Percentiles rank a stretch among this genome's conserved stretches.
These are phyloP conservation scores for Porphyrellus cyaneotinctus DNA, from an alignment of 768 basidiomycete genomes.

Conservation along the genomic window DNA sequence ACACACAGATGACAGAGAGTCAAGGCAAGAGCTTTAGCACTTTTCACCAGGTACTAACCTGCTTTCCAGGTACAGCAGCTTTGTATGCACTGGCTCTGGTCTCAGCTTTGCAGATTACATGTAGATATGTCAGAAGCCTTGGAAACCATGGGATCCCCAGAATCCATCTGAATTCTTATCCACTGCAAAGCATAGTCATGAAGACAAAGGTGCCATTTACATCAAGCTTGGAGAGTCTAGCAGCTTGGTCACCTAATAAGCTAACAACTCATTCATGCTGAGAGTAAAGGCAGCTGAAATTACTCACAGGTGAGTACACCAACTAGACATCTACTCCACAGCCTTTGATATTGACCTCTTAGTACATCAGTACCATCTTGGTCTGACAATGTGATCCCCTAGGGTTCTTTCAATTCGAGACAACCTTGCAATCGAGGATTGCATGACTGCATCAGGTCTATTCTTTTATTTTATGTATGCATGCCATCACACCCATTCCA, in stretches of 20 bases:
- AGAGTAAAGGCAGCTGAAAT: conserved; percentile 95
- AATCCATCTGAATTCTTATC: conserved; percentile 67
- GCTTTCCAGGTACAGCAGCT: conserved; percentile 66
- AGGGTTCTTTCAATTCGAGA: too few species aligned
- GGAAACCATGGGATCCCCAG: conserved; percentile 77
- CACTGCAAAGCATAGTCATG: conserved; percentile 54
- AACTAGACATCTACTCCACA: background rate
- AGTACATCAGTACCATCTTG: too few species aligned
- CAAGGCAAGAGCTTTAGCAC: conserved; percentile 43
- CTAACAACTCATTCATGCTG: conserved; percentile 83
- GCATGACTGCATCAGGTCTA: too few species aligned
- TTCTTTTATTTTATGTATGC: too few species aligned
- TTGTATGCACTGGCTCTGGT: conserved; percentile 89
- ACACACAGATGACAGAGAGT: conserved; percentile 48
- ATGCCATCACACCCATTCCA: background rate
- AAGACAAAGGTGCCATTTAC: conserved; percentile 89
- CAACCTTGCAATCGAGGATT: too few species aligned
- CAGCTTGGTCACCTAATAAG: background rate
- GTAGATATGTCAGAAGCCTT: conserved; percentile 78
- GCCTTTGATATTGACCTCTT: too few species aligned
- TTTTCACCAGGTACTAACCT: background rate
- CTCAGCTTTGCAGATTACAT: conserved; percentile 82
- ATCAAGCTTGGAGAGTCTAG: conserved; percentile 80
- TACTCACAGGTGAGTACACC: conserved; percentile 63
- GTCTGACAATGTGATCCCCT: too few species aligned